A percentile compares a stretch with the other conserved stretches of the same genome.
Conservation (phyloP, 257 asterid species). For the Capsicum pubescens region DNA sequence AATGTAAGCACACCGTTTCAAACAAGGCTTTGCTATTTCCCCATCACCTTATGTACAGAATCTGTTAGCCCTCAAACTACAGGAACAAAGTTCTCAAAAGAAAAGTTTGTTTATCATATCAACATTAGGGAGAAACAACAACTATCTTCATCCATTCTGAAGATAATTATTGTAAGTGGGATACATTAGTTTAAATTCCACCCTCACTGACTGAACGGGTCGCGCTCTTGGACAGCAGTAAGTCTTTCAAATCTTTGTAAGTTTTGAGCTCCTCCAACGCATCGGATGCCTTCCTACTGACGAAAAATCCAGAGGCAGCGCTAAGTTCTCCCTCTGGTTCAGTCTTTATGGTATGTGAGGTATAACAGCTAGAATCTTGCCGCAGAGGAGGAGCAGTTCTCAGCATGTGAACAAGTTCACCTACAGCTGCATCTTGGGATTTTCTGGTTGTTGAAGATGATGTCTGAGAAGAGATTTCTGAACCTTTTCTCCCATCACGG, state of each 20-base stretch:
- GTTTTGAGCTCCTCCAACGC: slow-evolving; percentile 89
- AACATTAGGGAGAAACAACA: slow-evolving; percentile 17
- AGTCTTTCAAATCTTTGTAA: slow-evolving; percentile 72
- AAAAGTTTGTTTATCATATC: background rate
- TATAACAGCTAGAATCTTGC: slow-evolving; percentile 61
- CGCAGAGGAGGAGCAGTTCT: slow-evolving; percentile 84
- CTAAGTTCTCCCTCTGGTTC: slow-evolving; percentile 52
- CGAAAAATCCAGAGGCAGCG: slow-evolving; percentile 59
- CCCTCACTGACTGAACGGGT: slow-evolving; percentile 41
- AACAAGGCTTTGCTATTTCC: background rate
- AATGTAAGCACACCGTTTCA: background rate
- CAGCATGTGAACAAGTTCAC: slow-evolving; percentile 91
- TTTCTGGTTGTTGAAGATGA: slow-evolving; percentile 55
- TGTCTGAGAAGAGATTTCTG: slow-evolving; percentile 62
- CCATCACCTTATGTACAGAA: slow-evolving; percentile 25
- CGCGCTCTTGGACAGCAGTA: slow-evolving; percentile 73
- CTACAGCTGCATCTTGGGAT: slow-evolving; percentile 89
- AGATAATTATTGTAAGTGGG: slow-evolving; percentile 23
- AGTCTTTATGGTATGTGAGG: slow-evolving; percentile 46
- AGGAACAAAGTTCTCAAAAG: background rate
- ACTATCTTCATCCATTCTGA: background rate
- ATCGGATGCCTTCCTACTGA: slow-evolving; percentile 73
- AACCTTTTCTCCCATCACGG: slow-evolving; percentile 53
- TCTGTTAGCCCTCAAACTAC: slow-evolving; percentile 19
- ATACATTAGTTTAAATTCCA: slow-evolving; percentile 32